Evolutionary conservation across 768 basidiomycete species (phyloP), one percentile per base, ranked within the genome.

Genomic region (Mrakia gelida): DNA sequence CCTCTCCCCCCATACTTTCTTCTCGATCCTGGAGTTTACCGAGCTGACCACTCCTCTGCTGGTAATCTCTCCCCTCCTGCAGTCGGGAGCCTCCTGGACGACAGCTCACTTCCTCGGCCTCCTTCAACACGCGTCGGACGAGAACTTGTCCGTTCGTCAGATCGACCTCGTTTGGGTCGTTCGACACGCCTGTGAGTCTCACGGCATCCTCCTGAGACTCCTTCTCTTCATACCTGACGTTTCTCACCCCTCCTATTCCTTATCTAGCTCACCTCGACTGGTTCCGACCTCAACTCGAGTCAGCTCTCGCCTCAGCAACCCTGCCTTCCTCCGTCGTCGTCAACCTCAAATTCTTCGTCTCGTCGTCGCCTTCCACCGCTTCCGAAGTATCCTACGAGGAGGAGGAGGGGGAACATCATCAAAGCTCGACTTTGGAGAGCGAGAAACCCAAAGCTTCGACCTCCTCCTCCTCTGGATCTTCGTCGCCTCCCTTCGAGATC

Each of bases 101-200:
- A 65, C 63, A 9, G 13, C 63, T n/a, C 63, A 65, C 63, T 65
- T 65, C 30, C 63, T 65, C 63, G 30, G 32, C 18, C 65, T 67
- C 32, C 65, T 67, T 18, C 65, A 30, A 67, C 34, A 41, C 65
- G 65, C 65, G 7, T 67, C 16, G 32, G 23, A 38, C 34, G 34
- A 7, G 34, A 32, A 67, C 65, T 67, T 23, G 8, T 34, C 16
- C 65, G 65, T 67, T 38, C 65, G 65, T 10, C 16, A 67, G 34
- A 28, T 67, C 30, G 34, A 67, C 18, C 38, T 67, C 38, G 65
- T 67, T 23, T 67, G 65, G 65, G 65, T 67, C 32, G 65, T 67
- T 30, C 65, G 65, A 67, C 32, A 67, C 23, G 0, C 30, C 7
- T 30, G 65, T 67, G 21, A 1, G 49, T 67, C 13, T 21, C 32